Evolutionary conservation across 2,329 filamentous ascomycete species (phyloP).

Genomic region (Coniochaeta sp.): DNA sequence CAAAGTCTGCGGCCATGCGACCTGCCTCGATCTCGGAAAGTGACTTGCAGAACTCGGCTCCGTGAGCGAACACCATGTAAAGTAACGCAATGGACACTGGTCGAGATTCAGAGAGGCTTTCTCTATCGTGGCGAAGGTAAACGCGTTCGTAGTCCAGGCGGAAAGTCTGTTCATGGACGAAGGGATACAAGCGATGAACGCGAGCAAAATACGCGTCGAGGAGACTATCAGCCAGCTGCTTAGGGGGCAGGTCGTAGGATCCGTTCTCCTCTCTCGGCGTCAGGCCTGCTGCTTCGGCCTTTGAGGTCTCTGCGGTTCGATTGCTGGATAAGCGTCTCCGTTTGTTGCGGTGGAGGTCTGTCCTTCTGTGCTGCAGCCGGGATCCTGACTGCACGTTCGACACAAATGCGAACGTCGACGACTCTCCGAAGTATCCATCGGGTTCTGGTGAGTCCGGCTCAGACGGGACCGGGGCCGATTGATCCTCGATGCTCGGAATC

Average conservation of each 20-base stretch:
- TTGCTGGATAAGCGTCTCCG: conserved; percentile 4
- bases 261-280: background rate
- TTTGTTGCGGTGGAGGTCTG: conserved; percentile 1
- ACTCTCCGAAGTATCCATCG: conserved; percentile 7
- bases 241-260: conserved; percentile 3
- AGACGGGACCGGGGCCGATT: background rate
- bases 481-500: background rate
- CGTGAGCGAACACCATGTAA: conserved; percentile 6
- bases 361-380: background rate
- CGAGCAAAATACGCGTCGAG: conserved; percentile 7
- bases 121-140: background rate
- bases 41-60: conserved; percentile 5
- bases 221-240: conserved; percentile 4
- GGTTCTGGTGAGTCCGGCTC: conserved; percentile 5
- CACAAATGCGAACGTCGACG: conserved; percentile 7
- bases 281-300: background rate
- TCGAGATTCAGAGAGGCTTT: conserved; percentile 1
- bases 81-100: conserved; percentile 5
- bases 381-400: conserved; percentile 3
- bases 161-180: conserved; percentile 6
- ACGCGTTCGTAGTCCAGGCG: conserved; percentile 6
- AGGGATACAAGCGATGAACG: conserved; percentile 7
- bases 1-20: conserved; percentile 2
- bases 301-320: background rate
- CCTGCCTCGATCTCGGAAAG: conserved; percentile 1